phyloP scores from a whole-genome alignment of 2,329 filamentous ascomycete genomes.

The Aciculosporium take region DNA sequence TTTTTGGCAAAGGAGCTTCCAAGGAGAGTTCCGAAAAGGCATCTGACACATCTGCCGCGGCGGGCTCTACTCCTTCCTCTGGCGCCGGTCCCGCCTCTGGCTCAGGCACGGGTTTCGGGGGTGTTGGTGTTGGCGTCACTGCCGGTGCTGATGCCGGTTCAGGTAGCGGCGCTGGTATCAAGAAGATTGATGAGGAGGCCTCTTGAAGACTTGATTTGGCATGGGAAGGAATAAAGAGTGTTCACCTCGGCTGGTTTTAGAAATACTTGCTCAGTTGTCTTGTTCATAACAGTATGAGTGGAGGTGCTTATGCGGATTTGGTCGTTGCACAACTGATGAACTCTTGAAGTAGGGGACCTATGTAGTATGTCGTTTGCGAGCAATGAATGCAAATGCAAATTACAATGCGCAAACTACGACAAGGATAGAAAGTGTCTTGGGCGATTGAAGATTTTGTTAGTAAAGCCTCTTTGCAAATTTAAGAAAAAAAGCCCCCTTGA shows the following conservation, averaged over 20 bases:
- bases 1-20: constrained; percentile 40
- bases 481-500: background rate
- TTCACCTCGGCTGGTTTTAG: too few relatives aligned
- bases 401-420: too few relatives aligned
- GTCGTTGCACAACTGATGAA: background rate
- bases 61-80: constrained; percentile 5
- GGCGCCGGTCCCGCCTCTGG: background rate
- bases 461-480: too few relatives aligned
- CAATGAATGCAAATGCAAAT: background rate
- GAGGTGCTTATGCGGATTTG: too few relatives aligned
- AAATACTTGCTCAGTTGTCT: too few relatives aligned
- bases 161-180: constrained; percentile 4
- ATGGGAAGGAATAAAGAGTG: too few relatives aligned
- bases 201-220: background rate
- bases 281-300: too few relatives aligned
- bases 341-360: too few relatives aligned
- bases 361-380: background rate
- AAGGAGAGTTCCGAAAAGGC: constrained; percentile 13
- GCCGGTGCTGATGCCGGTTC: constrained; percentile 2
- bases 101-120: background rate
- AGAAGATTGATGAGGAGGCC: constrained; percentile 13
- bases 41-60: constrained; percentile 8
- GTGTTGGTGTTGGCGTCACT: constrained; percentile 1
- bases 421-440: too few relatives aligned
- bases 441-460: too few relatives aligned